Percentiles rank a stretch among this genome's conserved stretches.
Conservation (phyloP, 2,329 filamentous ascomycete species). For the Calonectria pauciramosa region DNA sequence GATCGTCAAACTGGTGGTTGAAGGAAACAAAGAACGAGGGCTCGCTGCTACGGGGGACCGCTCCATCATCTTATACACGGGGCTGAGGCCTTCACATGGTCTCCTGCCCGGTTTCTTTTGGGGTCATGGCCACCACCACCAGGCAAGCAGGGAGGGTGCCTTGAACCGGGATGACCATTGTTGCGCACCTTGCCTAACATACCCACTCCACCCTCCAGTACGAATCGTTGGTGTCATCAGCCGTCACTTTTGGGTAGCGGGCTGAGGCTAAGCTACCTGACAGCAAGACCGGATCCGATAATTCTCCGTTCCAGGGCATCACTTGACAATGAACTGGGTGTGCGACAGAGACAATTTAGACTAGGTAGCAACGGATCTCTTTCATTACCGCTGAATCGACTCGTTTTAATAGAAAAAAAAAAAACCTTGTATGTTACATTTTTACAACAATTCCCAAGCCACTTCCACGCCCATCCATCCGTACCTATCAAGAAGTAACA, state of each 20-base stretch:
- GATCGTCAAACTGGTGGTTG: constrained; percentile 5
- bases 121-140: constrained; percentile 39
- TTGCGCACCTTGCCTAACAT: constrained; percentile 31
- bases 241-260: constrained; percentile 4
- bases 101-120: constrained; percentile 46
- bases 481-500: constrained; percentile 13
- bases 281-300: background rate
- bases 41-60: constrained; percentile 24
- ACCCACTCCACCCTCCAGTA: constrained; percentile 36
- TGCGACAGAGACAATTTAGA: constrained; percentile 8
- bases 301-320: constrained; percentile 8
- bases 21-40: constrained; percentile 10
- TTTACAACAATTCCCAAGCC: constrained; percentile 40
- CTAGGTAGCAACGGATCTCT: constrained; percentile 4
- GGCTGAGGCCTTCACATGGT: constrained; percentile 34
- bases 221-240: background rate
- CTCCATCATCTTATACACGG: constrained; percentile 43
- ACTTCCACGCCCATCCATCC: constrained; percentile 28
- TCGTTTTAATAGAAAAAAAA: constrained; percentile 27
- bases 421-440: constrained; percentile 41
- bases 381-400: constrained; percentile 19
- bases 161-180: constrained; percentile 36
- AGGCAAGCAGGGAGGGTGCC: constrained; percentile 40
- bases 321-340: background rate
- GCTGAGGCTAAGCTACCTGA: constrained; percentile 2